Evolutionary conservation across 345 rosid genomes (phyloP).

Genomic region (Boechera divaricarpa): DNA sequence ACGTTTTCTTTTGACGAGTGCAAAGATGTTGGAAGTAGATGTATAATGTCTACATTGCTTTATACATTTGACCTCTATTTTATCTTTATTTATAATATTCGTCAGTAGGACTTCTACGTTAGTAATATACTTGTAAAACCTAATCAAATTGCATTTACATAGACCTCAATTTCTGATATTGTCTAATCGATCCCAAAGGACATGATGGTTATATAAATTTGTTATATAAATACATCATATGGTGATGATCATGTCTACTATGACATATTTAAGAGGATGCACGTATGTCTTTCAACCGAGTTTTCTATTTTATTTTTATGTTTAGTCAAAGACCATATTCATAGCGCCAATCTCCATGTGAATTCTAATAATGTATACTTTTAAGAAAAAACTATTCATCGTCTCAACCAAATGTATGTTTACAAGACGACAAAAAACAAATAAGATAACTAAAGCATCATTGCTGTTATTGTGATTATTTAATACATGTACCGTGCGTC

Average conservation of each 20-base stretch:
- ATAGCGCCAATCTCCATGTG: not conserved
- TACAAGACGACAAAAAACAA: not conserved
- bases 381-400: not conserved
- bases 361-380: not conserved
- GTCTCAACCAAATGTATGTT: conserved; percentile 13
- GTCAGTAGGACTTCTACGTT: conserved; percentile 5
- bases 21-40: conserved; percentile 36
- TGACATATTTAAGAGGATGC: conserved; percentile 2
- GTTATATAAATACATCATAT: conserved; percentile 1
- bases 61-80: conserved; percentile 37
- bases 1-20: conserved; percentile 35
- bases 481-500: not conserved
- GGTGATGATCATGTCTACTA: conserved; percentile 6
- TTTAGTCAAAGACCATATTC: not conserved
- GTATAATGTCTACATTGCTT: conserved; percentile 30
- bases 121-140: not conserved
- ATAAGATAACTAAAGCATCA: too few species aligned
- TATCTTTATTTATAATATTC: conserved; percentile 24
- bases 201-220: not conserved
- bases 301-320: not conserved
- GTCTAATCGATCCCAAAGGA: not conserved
- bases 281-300: not conserved
- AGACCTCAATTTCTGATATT: not conserved
- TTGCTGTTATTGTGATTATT: too few species aligned
- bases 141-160: conserved; percentile 20